Base-by-base conservation (phyloP, 1,284 basidiomycete species). In the Bondarzewia mesenterica region DNA sequence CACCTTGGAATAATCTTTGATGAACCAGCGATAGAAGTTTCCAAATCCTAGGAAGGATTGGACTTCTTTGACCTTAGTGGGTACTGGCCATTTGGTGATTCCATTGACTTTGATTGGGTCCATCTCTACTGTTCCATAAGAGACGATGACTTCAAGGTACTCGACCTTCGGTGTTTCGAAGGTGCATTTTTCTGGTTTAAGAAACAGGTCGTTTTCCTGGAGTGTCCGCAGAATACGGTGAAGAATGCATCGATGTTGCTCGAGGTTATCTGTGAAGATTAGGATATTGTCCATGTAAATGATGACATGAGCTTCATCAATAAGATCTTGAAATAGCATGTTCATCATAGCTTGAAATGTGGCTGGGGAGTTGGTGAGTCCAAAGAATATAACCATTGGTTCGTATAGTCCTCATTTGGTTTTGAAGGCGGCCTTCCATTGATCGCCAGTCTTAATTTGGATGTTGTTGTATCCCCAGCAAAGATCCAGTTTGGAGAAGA, bases 401-500 rank as follows among this genome's bases (percentile, higher is more conserved):
- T 40, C 7, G 1, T 18, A 40, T 10, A 40, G 10, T 16, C 8
- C 7, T 40, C 8, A 18, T 4, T 40, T 40, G 1, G 38, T 40
- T 12, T n/a, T 3, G 8, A 40, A 40, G 4, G 6, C 8, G 3
- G 38, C 38, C 6, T 14, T 10, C 16, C 16, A 14, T 16, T 10
- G 10, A 3, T 16, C 16, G 3, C 4, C 7, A 2, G 2, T 3
- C 1, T 39, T 10, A 2, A 10, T 39, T 8, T 1, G 38, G 8
- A 39, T 16, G 18, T 39, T 40, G 38, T 16, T 40, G 16, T 18
- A 40, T 40, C 38, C 29, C n/a, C 2, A 12, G 5, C 51, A 27
- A 8, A 50, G 53, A 27, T 61, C 55, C 8, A 57, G 48, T 1
- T 63, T 43, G 3, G 39, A 23, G 37, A 50, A 50, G 16, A 21